phyloP scores from a whole-genome alignment of 116 monocot species.

The Zostera marina region DNA sequence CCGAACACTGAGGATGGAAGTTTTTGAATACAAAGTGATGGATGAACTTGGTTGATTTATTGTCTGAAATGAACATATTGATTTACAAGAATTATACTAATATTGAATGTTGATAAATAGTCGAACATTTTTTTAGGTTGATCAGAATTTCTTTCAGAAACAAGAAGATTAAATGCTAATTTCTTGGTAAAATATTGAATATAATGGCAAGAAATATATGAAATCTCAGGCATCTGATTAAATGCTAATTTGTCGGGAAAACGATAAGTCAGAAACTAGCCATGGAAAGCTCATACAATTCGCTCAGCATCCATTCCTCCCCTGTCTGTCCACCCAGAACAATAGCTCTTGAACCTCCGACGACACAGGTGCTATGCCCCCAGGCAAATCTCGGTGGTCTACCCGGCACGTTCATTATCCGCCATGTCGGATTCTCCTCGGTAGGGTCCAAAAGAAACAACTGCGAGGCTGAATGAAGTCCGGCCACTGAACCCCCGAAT shows the following conservation, averaged over 20 bases:
- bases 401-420: conserved; percentile 52
- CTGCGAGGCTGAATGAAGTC: conserved; percentile 50
- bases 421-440: conserved; percentile 55
- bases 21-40: conserved; percentile 40
- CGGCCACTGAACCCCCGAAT: conserved; percentile 60
- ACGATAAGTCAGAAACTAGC: conserved; percentile 4
- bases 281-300: conserved; percentile 47
- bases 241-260: too few relatives aligned
- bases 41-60: too few relatives aligned
- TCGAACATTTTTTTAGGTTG: too few relatives aligned
- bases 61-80: too few relatives aligned
- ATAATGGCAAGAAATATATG: too few relatives aligned
- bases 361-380: conserved; percentile 59
- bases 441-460: conserved; percentile 49
- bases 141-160: too few relatives aligned
- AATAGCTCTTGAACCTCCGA: conserved; percentile 41
- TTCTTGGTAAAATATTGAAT: too few relatives aligned
- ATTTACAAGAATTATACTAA: too few relatives aligned
- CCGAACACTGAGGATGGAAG: conserved; percentile 84
- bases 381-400: conserved; percentile 48
- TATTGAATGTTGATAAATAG: too few relatives aligned
- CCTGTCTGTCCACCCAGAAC: conserved; percentile 59
- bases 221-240: too few relatives aligned
- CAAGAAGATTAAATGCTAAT: too few relatives aligned
- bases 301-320: conserved; percentile 60